A percentile compares a stretch with the other conserved stretches of the same genome.
Conservation (phyloP, 2,329 filamentous ascomycete genomes). For the Myriosclerotinia duriaeana region DNA sequence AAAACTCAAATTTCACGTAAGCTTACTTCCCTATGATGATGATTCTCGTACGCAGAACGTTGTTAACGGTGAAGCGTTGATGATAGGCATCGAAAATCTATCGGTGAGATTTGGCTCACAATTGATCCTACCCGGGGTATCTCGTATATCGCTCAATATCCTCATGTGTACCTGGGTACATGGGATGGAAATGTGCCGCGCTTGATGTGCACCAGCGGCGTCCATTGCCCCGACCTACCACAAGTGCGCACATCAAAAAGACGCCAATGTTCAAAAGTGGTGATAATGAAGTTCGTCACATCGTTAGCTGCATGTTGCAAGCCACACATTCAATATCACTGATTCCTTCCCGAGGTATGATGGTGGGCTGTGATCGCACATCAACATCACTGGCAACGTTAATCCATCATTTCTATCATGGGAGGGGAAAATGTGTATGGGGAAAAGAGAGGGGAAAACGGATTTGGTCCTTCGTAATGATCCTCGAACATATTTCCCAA, state of each 20-base stretch:
- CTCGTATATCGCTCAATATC: neutral
- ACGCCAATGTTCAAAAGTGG: constrained; percentile 2
- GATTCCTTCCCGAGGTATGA: constrained; percentile 8
- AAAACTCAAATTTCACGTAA: constrained; percentile 7
- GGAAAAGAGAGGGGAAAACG: neutral
- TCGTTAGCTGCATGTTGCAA: constrained; percentile 14
- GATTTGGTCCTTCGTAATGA: neutral
- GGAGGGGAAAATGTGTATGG: neutral
- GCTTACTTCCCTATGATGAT: constrained; percentile 11
- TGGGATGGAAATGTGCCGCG: constrained; percentile 12
- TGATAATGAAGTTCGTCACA: constrained; percentile 13
- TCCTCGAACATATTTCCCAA: constrained; percentile 1
- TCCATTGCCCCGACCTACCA: neutral
- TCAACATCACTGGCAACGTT: neutral
- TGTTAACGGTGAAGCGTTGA: neutral
- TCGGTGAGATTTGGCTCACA: neutral
- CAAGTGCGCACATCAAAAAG: neutral
- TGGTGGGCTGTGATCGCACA: neutral
- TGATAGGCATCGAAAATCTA: neutral
- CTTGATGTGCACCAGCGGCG: constrained; percentile 13
- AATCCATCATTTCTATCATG: neutral
- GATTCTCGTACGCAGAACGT: neutral
- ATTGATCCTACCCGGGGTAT: neutral
- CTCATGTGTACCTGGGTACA: neutral
- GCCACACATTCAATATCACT: neutral